These are phyloP conservation scores for Scedosporium aurantiacum DNA, from an alignment of 2,329 filamentous ascomycete genomes.

Conservation along the genomic window DNA sequence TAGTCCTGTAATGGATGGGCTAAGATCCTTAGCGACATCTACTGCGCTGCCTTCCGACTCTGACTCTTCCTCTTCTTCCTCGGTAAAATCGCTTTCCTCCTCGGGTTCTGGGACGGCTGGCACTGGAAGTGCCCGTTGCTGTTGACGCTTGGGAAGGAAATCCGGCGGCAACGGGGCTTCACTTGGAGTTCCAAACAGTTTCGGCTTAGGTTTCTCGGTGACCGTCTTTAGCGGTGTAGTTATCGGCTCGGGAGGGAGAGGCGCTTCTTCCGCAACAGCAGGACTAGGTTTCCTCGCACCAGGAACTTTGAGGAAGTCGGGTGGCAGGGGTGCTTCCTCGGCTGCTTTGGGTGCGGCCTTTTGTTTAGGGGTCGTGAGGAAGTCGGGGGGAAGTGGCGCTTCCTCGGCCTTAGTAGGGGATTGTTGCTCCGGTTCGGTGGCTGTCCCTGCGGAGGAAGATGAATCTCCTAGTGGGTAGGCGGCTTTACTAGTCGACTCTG, in stretches of 20 bases:
- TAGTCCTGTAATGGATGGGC: conserved; percentile 33
- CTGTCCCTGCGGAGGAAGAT: conserved; percentile 31
- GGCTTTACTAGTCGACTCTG: conserved; percentile 43
- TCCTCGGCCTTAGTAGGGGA: conserved; percentile 8
- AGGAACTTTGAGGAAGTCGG: conserved; percentile 17
- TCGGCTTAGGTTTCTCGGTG: conserved; percentile 11
- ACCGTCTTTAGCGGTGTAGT: conserved; percentile 19
- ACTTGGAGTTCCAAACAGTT: conserved; percentile 17
- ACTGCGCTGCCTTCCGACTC: conserved; percentile 49
- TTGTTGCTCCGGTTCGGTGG: background rate
- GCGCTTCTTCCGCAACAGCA: conserved; percentile 19
- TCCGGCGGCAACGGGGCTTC: conserved; percentile 31
- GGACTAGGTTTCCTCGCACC: conserved; percentile 11
- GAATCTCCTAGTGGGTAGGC: conserved; percentile 38
- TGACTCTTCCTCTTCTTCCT: conserved; percentile 38
- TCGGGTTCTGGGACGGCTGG: conserved; percentile 26
- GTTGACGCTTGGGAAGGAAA: conserved; percentile 13
- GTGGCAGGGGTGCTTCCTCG: conserved; percentile 20
- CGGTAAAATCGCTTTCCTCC: conserved; percentile 29
- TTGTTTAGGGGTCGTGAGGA: conserved; percentile 17
- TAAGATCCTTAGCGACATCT: conserved; percentile 54
- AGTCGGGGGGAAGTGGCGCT: conserved; percentile 23
- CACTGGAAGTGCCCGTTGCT: conserved; percentile 10
- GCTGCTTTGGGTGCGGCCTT: conserved; percentile 11
- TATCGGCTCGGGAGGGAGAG: conserved; percentile 32